A percentile compares a stretch with the other conserved stretches of the same genome.
Evolutionary conservation across 2,329 filamentous ascomycete genomes (phyloP).

Genomic region (Cadophora gregata): DNA sequence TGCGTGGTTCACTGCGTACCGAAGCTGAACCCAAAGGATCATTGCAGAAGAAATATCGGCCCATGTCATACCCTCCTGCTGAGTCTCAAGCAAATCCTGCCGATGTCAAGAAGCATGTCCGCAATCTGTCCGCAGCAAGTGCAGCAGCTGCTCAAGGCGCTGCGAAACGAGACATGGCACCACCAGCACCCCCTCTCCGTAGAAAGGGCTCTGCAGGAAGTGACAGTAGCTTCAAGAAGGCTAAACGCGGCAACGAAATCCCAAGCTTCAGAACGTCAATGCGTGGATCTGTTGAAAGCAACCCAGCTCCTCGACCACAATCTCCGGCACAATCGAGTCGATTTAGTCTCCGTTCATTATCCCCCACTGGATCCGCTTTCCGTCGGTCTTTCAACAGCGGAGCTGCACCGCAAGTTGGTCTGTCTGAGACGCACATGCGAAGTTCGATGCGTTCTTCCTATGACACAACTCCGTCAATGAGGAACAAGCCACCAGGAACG

Average conservation of each 20-base stretch:
- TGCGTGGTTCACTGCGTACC: constrained; percentile 30
- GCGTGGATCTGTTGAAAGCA: constrained; percentile 53
- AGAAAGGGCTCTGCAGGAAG: constrained; percentile 69
- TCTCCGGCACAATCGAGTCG: constrained; percentile 57
- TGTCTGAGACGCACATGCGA: constrained; percentile 53
- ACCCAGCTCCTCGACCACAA: constrained; percentile 43
- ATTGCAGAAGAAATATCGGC: constrained; percentile 47
- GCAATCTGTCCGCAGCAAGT: constrained; percentile 33
- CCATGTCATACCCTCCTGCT: constrained; percentile 36
- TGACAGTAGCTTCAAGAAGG: constrained; percentile 82
- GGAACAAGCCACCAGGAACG: constrained; percentile 27
- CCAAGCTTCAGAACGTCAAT: constrained; percentile 76
- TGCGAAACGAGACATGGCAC: constrained; percentile 25
- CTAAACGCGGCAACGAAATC: constrained; percentile 54
- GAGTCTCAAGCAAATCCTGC: constrained; percentile 30
- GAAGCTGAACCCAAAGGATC: constrained; percentile 37
- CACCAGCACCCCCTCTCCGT: constrained; percentile 47
- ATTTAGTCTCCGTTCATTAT: constrained; percentile 74
- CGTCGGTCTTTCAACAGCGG: constrained; percentile 51
- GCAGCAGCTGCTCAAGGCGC: constrained; percentile 32
- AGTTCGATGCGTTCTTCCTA: constrained; percentile 46
- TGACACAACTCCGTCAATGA: constrained; percentile 38
- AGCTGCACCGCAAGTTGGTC: constrained; percentile 47
- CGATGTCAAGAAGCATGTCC: constrained; percentile 34
- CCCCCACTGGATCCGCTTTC: constrained; percentile 62